Conservation (phyloP, 257 asterid species). For the Solanum chilense region DNA sequence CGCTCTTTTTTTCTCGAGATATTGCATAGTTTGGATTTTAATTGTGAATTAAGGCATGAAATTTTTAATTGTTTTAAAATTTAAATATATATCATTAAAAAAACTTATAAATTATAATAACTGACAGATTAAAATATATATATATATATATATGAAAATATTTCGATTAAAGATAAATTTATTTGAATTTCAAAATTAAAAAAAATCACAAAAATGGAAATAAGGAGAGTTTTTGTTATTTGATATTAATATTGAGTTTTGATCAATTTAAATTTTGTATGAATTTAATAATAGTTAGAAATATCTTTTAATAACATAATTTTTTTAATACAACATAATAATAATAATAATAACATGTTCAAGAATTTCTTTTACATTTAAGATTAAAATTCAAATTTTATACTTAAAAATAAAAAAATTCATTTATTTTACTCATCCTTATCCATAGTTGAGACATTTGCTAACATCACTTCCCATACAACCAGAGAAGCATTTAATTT, state of each 20-base stretch:
- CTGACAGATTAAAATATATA: too few relatives aligned
- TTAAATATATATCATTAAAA: too few relatives aligned
- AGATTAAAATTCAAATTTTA: not conserved
- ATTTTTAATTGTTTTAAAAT: fast-evolving
- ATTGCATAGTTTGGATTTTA: too few relatives aligned
- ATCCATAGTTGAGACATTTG: not conserved
- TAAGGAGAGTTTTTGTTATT: not conserved
- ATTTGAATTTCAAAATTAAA: too few relatives aligned
- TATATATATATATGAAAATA: too few relatives aligned
- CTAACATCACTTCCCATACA: not conserved
- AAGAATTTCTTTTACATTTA: not conserved
- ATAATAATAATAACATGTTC: too few relatives aligned
- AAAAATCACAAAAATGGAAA: too few relatives aligned
- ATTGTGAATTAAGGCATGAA: not conserved
- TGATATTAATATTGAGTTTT: not conserved
- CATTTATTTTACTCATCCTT: not conserved
- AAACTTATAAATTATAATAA: too few relatives aligned
- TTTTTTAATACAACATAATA: too few relatives aligned
- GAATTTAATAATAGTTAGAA: not conserved
- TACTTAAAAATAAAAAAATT: not conserved
- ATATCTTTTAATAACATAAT: not conserved
- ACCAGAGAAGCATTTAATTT: not conserved
- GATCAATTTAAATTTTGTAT: not conserved
- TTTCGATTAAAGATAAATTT: too few relatives aligned
- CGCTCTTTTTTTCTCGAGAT: not conserved